These are phyloP conservation scores for Dothistroma pini DNA, from an alignment of 2,329 filamentous ascomycete species.

Conservation along the genomic window DNA sequence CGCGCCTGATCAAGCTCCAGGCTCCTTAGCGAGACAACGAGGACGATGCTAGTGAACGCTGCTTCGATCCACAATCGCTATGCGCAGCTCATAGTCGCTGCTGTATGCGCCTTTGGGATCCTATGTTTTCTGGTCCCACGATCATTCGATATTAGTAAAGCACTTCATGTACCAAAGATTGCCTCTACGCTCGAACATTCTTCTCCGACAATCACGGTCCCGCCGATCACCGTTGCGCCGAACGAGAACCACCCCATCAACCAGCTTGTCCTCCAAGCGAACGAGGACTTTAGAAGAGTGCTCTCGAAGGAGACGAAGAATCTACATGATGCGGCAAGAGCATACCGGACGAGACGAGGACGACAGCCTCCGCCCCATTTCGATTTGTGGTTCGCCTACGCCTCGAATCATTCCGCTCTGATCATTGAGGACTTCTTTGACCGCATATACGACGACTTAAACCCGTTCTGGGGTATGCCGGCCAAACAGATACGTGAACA, in stretches of 20 bases:
- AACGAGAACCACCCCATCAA: constrained; percentile 39
- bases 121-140: constrained; percentile 24
- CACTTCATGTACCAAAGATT: constrained; percentile 17
- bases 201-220: constrained; percentile 8
- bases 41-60: constrained; percentile 27
- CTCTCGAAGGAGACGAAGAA: constrained; percentile 37
- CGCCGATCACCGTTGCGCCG: constrained; percentile 20
- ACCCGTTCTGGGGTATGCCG: constrained; percentile 48
- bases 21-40: background rate
- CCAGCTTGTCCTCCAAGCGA: constrained; percentile 35
- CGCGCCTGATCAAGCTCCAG: background rate
- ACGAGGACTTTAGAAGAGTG: constrained; percentile 31
- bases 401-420: constrained; percentile 40
- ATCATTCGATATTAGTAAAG: constrained; percentile 18
- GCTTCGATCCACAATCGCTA: constrained; percentile 32
- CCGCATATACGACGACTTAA: constrained; percentile 49
- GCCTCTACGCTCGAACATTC: constrained; percentile 2
- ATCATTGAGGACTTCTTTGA: constrained; percentile 52
- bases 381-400: constrained; percentile 47
- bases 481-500: constrained; percentile 42
- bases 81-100: constrained; percentile 29
- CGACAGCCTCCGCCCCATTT: constrained; percentile 51
- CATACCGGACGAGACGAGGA: constrained; percentile 44
- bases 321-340: constrained; percentile 38
- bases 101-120: constrained; percentile 22